Evolutionary conservation across 345 rosid species (phyloP), one percentile per base, ranked within the genome.

Genomic region (Geranium brycei): DNA sequence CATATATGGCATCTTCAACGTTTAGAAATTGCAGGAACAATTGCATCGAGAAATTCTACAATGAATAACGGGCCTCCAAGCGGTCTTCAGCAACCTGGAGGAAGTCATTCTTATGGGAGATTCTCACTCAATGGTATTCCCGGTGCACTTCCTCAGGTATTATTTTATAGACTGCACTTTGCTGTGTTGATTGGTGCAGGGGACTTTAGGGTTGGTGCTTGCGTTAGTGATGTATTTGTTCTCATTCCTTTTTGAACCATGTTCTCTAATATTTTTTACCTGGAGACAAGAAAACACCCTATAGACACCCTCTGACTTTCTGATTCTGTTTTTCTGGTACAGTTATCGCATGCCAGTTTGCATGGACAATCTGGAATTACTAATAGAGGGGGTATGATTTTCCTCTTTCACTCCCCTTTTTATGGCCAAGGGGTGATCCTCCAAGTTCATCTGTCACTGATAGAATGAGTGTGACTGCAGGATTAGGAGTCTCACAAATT

Each of bases 331-430:
- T 17, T 17, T 17, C 19, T 57, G 19, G 19, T 15, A 17, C 59
- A 57, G 59, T 18, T 57, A 16, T 57, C 59, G n/a, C 59, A 57
- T 57, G 18, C 7, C 18, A n/a, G 19, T 57, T 57, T 17, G 19
- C 59, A 57, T 57, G 59, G 59, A n/a, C 59, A 57, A 8, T 57
- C 59, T 16, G 59, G 59, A 17, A 16, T 57, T 57, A n/a, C 59
- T 1, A 57, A 57, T 57, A 57, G 19, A 57, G 59, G 59, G 19
- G 59, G 59, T 57, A 57, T 2, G 18, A 57, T 57, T 13, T n/a
- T 53, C 15, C n/a, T 53, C 18, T 16, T 15, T 47, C 15, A 10
- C 14, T 47, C 15, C 3, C 53, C 3, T 47, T 11, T 10, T 47
- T 47, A 11, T 1, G 41, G 53, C 53, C 12, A 6, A 47, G 53